Conservation (phyloP, 164 flowering plant species). For the Stephania japonica region DNA sequence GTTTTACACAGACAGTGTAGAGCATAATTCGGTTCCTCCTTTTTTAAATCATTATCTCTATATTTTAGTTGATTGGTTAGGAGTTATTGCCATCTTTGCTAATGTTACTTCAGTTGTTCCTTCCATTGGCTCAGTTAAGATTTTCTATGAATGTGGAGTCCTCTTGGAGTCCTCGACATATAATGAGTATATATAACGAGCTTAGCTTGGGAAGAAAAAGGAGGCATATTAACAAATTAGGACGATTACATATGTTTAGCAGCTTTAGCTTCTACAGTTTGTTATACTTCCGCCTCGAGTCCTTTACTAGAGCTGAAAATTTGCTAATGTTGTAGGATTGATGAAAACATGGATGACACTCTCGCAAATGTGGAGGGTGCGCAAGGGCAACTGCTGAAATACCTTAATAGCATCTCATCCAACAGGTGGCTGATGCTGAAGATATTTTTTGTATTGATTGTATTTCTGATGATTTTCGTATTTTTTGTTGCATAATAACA, state of each 20-base stretch:
- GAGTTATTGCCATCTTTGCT: no score
- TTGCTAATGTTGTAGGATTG: constrained; percentile 51
- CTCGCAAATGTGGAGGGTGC: constrained; percentile 91
- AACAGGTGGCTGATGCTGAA: constrained; percentile 95
- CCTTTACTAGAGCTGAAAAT: constrained; percentile 1
- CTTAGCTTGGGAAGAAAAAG: not conserved
- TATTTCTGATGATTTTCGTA: constrained; percentile 81
- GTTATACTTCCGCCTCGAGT: not conserved
- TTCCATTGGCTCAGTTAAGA: not conserved
- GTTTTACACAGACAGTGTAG: no score
- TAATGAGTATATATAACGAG: no score
- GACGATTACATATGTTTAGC: no score
- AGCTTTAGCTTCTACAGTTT: not conserved
- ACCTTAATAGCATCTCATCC: constrained; percentile 81
- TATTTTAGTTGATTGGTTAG: no score
- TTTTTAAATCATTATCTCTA: no score
- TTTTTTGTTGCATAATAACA: constrained; percentile 71
- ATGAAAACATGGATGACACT: constrained; percentile 93
- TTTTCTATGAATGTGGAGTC: no score
- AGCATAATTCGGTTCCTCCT: no score
- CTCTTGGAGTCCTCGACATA: no score
- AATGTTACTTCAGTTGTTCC: no score
- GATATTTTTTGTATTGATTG: constrained; percentile 79
- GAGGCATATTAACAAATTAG: not conserved
- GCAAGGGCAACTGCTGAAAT: constrained; percentile 64